Conservation (phyloP, 257 asterid genomes). For the Scutellaria minor region DNA sequence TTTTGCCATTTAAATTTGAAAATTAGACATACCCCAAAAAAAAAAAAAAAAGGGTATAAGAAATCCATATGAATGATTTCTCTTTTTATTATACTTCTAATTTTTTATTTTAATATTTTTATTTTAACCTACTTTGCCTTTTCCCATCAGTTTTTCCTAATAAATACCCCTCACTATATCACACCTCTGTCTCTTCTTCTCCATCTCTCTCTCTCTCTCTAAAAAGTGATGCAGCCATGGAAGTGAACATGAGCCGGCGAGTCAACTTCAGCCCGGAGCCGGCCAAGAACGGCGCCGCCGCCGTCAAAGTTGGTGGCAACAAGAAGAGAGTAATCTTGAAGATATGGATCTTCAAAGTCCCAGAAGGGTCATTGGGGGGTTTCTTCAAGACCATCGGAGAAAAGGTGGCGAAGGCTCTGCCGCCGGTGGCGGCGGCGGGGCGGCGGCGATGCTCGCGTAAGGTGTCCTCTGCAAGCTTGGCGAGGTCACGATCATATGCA, state of each 20-base stretch:
- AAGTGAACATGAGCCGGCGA: constrained; percentile 44
- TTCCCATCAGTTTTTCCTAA: constrained; percentile 38
- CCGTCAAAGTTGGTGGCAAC: constrained; percentile 32
- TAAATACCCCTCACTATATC: constrained; percentile 50
- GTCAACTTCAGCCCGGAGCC: constrained; percentile 60
- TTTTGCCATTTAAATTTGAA: too few relatives aligned
- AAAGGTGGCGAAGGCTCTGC: constrained; percentile 57
- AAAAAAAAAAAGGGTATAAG: neutral
- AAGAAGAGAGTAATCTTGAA: constrained; percentile 38
- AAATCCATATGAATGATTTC: neutral
- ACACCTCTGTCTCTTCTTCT: constrained; percentile 27
- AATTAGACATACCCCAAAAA: neutral
- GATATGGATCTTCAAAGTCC: constrained; percentile 46
- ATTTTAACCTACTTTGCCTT: neutral
- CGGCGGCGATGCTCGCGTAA: constrained; percentile 55
- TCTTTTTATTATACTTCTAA: constrained; percentile 14
- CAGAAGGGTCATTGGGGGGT: constrained; percentile 48
- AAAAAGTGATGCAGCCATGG: constrained; percentile 32
- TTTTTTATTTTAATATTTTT: neutral
- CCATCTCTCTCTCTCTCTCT: constrained; percentile 30
- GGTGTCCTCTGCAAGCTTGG: constrained; percentile 64
- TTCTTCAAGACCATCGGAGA: constrained; percentile 61
- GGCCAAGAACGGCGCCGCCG: constrained; percentile 29
- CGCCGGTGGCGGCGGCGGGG: constrained; percentile 34
- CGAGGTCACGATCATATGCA: constrained; percentile 78